Percentiles rank a stretch among this genome's conserved stretches.
Conservation (phyloP, 2,329 filamentous ascomycete genomes). For the Fusarium sp. region DNA sequence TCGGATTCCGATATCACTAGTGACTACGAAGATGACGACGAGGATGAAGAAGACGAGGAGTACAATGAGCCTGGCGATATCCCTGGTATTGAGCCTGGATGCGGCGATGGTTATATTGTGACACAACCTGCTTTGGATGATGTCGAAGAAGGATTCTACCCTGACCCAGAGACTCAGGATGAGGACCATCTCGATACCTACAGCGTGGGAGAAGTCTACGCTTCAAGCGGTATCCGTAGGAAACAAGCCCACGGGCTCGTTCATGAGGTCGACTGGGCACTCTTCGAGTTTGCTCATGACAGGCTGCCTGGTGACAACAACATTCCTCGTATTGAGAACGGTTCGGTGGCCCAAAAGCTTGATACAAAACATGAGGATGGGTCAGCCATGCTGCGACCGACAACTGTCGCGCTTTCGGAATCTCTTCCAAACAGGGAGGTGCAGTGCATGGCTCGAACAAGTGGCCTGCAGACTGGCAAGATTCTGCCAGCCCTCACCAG, state of each 20-base stretch:
- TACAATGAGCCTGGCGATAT: slow-evolving; percentile 80
- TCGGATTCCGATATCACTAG: slow-evolving; percentile 69
- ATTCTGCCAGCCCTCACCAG: slow-evolving; percentile 85
- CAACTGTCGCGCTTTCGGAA: slow-evolving; percentile 70
- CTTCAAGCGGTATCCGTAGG: slow-evolving; percentile 89
- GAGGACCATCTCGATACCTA: slow-evolving; percentile 88
- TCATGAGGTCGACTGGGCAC: slow-evolving; percentile 96
- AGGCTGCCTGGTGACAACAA: slow-evolving; percentile 80
- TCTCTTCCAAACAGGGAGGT: slow-evolving; percentile 82
- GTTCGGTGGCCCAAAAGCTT: slow-evolving; percentile 25
- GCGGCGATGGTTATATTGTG: slow-evolving; percentile 83
- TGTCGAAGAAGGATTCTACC: slow-evolving; percentile 86
- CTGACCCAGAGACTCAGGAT: slow-evolving; percentile 77
- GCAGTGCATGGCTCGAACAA: slow-evolving; percentile 90
- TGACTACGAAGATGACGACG: slow-evolving; percentile 65
- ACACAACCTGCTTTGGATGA: slow-evolving; percentile 95
- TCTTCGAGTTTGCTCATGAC: slow-evolving; percentile 83
- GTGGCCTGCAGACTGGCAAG: slow-evolving; percentile 83
- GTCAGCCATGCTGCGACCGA: slow-evolving; percentile 64
- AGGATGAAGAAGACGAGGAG: slow-evolving; percentile 69
- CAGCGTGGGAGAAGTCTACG: slow-evolving; percentile 86
- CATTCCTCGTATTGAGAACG: slow-evolving; percentile 63
- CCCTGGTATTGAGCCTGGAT: slow-evolving; percentile 80
- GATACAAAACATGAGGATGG: slow-evolving; percentile 36
- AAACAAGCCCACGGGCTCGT: slow-evolving; percentile 79